Evolutionary conservation across 2,329 filamentous ascomycete species (phyloP), one percentile per base, ranked within the genome.

Genomic region (Ceratocystis diversiconidia): DNA sequence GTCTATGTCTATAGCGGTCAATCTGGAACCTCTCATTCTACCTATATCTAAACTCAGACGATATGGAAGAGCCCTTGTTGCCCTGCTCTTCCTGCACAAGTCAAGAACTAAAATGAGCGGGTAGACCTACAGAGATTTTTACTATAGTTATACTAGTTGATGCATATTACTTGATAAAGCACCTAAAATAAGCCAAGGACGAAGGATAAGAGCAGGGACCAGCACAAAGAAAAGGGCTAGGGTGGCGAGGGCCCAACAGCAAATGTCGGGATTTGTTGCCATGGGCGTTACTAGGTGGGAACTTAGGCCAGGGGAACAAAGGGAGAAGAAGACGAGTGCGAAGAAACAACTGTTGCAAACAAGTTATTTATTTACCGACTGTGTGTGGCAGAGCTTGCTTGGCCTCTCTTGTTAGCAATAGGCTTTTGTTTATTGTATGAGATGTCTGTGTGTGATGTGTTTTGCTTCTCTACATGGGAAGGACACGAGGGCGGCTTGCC

Each of bases 351-450:
- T 5, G 4, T 19, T n/a, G 22, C 10, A 52, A 61, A 69, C 68
- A 70, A 69, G 69, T 69, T 70, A 71, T 61, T 61, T 61, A 4
- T 25, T 17, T 25, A 10, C 22, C 10, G 48, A 52, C 12, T 52
- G n/a, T 12, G n/a, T 25, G n/a, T n/a, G 48, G 48, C 48, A 19
- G n/a, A 52, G 48, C 17, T 52, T 52, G 28, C 28, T 59, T 6
- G 55, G 25, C 17, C 10, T 59, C 55, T 59, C 28, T 32, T 28
- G 36, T 41, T 12, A 15, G 36, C 3, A 41, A 41, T 41, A 41
- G 36, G 36, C 36, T 12, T 4, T 41, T 41, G 36, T 41, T 41
- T 41, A 12, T 4, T 41, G 36, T 41, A 2, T 5, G 10, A 12
- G 36, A 15, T 15, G 36, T 41, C 36, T 41, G 36, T 41, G 46